Percentiles rank a stretch among this genome's conserved stretches.
phyloP scores from a whole-genome alignment of 2,329 filamentous ascomycete genomes.

The Aureobasidium zeae region DNA sequence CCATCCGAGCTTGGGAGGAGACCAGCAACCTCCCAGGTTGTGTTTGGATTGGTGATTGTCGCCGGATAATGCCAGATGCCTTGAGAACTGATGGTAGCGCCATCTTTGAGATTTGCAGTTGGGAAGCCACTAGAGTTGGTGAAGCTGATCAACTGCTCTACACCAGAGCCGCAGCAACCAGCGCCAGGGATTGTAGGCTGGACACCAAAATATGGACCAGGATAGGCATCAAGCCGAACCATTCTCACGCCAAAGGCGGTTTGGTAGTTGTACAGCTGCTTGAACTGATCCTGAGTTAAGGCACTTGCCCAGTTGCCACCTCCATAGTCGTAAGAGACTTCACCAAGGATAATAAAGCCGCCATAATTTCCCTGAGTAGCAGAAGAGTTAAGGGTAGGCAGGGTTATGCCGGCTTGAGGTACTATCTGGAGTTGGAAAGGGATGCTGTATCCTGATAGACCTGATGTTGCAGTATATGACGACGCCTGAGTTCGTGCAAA shows the following conservation, averaged over 20 bases:
- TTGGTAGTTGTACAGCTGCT: conserved; percentile 49
- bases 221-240: conserved; percentile 52
- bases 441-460: conserved; percentile 53
- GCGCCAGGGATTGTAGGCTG: conserved; percentile 28
- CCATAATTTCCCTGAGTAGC: conserved; percentile 47
- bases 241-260: conserved; percentile 49
- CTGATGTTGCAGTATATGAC: conserved; percentile 42
- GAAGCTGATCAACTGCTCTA: conserved; percentile 46
- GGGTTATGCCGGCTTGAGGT: conserved; percentile 39
- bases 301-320: conserved; percentile 41
- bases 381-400: conserved; percentile 45
- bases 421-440: conserved; percentile 48
- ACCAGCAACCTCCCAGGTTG: conserved; percentile 46
- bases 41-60: conserved; percentile 43
- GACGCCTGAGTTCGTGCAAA: conserved; percentile 45
- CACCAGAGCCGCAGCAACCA: conserved; percentile 41
- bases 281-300: conserved; percentile 48
- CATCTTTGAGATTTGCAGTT: conserved; percentile 42
- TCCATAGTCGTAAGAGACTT: conserved; percentile 48
- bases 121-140: conserved; percentile 46
- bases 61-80: conserved; percentile 53
- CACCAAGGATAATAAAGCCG: conserved; percentile 47
- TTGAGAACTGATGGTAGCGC: conserved; percentile 38
- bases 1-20: conserved; percentile 38
- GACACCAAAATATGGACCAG: conserved; percentile 39